phyloP scores from a whole-genome alignment of 2,329 filamentous ascomycete genomes.

The Cordyceps farinosa region DNA sequence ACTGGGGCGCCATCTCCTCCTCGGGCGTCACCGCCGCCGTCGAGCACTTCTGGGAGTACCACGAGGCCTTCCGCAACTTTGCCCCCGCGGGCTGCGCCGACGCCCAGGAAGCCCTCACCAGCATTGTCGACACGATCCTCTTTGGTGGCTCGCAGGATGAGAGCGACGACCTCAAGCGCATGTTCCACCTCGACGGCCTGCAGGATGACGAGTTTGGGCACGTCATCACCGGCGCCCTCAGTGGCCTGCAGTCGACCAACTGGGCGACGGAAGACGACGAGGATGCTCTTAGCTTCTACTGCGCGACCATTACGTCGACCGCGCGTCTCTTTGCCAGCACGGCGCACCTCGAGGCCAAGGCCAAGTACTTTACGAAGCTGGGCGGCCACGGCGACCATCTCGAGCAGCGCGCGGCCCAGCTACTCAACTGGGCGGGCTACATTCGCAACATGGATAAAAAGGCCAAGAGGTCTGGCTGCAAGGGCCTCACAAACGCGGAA shows the following conservation, averaged over 20 bases:
- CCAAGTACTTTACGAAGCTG: constrained; percentile 37
- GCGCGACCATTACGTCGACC: constrained; percentile 42
- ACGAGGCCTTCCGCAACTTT: constrained; percentile 47
- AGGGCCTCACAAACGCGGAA: constrained; percentile 25
- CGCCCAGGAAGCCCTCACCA: constrained; percentile 55
- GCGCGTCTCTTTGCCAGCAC: constrained; percentile 41
- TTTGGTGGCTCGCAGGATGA: constrained; percentile 33
- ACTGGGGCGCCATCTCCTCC: constrained; percentile 75
- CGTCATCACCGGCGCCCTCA: constrained; percentile 39
- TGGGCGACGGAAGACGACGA: constrained; percentile 49
- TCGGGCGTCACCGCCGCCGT: constrained; percentile 77
- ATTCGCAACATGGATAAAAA: constrained; percentile 33
- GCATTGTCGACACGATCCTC: constrained; percentile 50
- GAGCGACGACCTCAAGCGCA: constrained; percentile 42
- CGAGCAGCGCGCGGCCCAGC: constrained; percentile 29
- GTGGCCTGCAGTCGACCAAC: constrained; percentile 45
- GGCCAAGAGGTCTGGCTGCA: constrained; percentile 24
- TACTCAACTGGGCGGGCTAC: constrained; percentile 53
- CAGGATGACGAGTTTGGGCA: constrained; percentile 42
- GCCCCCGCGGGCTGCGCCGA: constrained; percentile 59
- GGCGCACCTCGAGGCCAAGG: constrained; percentile 32
- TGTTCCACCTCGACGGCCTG: constrained; percentile 24
- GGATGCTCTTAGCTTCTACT: constrained; percentile 45
- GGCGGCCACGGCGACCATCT: constrained; percentile 41
- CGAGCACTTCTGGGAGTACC: constrained; percentile 69